phyloP scores from a whole-genome alignment of 1,284 basidiomycete genomes.

The Porodaedalea pini region DNA sequence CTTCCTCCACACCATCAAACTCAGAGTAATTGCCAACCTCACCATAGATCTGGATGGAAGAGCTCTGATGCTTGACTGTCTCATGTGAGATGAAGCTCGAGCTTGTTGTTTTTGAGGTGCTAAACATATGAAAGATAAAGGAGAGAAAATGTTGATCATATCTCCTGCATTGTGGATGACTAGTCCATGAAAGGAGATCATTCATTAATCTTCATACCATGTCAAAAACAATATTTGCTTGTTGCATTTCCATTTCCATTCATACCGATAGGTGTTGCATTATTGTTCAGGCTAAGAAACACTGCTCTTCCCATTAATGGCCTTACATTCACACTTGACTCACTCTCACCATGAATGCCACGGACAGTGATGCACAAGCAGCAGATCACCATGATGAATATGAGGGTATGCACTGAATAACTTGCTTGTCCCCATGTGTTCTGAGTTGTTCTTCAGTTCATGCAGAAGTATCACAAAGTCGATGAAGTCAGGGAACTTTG shows the following conservation, averaged over 20 bases:
- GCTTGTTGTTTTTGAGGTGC: constrained; percentile 5
- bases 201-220: not conserved
- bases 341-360: not conserved
- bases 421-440: constrained; percentile 30
- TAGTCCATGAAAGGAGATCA: not conserved
- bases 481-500: constrained; percentile 26
- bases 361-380: constrained; percentile 30
- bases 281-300: not conserved
- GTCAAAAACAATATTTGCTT: constrained; percentile 7
- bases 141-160: not conserved
- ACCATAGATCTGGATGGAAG: not conserved
- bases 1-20: too few relatives aligned
- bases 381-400: constrained; percentile 33
- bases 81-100: not conserved
- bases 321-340: not conserved
- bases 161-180: constrained; percentile 15
- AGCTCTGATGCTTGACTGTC: not conserved
- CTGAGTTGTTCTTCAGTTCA: constrained; percentile 29
- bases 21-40: not conserved
- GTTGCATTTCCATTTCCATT: constrained; percentile 11
- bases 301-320: not conserved
- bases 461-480: constrained; percentile 26
- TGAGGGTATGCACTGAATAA: constrained; percentile 31
- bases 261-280: not conserved
- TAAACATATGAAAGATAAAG: constrained; percentile 14